Conservation (phyloP, 208 protist genomes). For the Trypanosoma melophagium region DNA sequence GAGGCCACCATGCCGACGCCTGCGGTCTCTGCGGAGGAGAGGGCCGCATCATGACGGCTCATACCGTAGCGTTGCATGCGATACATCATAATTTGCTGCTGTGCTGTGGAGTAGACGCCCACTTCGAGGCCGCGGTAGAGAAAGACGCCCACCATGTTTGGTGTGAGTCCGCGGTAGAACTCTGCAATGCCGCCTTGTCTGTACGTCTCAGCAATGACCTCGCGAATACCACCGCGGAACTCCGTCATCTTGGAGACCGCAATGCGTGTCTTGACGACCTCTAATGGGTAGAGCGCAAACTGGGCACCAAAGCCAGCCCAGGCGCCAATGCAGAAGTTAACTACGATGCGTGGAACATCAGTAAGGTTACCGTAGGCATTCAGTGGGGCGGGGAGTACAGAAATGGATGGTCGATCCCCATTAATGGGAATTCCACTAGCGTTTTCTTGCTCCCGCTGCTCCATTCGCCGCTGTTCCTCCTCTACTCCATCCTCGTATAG, state of each 20-base stretch:
- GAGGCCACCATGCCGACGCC: constrained; percentile 78
- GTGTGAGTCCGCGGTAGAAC: constrained; percentile 81
- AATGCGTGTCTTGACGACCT: constrained; percentile 91
- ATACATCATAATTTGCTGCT: constrained; percentile 87
- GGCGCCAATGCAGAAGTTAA: constrained; percentile 86
- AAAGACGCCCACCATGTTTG: constrained; percentile 88
- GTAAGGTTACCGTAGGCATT: constrained; percentile 42
- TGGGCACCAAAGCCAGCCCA: constrained; percentile 85
- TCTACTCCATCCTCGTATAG: constrained; percentile 80
- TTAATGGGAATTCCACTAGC: background rate
- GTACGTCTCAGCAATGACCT: constrained; percentile 66
- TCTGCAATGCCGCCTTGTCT: constrained; percentile 62
- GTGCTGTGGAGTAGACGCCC: constrained; percentile 83
- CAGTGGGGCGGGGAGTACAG: constrained; percentile 65
- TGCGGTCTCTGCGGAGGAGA: constrained; percentile 71
- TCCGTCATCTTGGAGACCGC: constrained; percentile 70
- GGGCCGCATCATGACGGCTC: constrained; percentile 62
- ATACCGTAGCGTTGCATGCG: constrained; percentile 62
- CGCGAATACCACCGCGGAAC: constrained; percentile 62
- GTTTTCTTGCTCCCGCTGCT: background rate
- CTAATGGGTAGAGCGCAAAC: constrained; percentile 84
- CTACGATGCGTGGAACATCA: constrained; percentile 58
- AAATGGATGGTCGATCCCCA: constrained; percentile 9
- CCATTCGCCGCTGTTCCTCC: constrained; percentile 33
- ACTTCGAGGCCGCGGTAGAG: constrained; percentile 88